Percentiles rank a stretch among this genome's conserved stretches.
Evolutionary conservation across 345 rosid species (phyloP).

Genomic region (Alliaria petiolata): DNA sequence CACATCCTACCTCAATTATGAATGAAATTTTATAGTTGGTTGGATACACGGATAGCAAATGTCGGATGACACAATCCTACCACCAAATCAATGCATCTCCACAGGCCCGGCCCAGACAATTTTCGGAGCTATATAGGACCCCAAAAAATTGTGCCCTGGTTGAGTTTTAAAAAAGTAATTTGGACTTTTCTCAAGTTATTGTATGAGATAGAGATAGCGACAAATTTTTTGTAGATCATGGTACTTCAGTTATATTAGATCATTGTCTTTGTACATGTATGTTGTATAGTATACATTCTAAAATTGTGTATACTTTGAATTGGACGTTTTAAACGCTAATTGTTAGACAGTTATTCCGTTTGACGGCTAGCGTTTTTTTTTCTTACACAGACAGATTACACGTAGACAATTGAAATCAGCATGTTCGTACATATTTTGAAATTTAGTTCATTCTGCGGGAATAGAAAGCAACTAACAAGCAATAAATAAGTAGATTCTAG

Average conservation of each 20-base stretch:
- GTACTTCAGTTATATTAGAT: not conserved
- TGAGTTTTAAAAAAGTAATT: not conserved
- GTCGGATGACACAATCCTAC: not conserved
- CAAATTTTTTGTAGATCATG: not conserved
- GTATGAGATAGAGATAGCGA: not conserved
- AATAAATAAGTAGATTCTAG: not conserved
- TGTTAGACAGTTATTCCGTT: not conserved
- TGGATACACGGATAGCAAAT: too few relatives aligned
- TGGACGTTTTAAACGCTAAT: not conserved
- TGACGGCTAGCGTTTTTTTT: not conserved
- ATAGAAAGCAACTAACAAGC: not conserved
- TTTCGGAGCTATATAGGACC: not conserved
- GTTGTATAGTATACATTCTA: not conserved
- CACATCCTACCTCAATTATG: too few relatives aligned
- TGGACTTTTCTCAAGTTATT: not conserved
- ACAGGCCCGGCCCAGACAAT: slow-evolving; percentile 4
- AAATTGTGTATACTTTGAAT: not conserved
- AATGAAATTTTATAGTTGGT: too few relatives aligned
- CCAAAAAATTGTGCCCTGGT: not conserved
- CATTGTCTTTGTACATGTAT: not conserved
- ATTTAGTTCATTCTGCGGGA: not conserved
- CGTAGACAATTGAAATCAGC: not conserved
- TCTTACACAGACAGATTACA: not conserved
- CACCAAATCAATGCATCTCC: not conserved
- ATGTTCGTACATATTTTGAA: not conserved